These are phyloP conservation scores for Cutaneotrichosporon arboriforme DNA, from an alignment of 1,284 basidiomycete species.

Conservation along the genomic window DNA sequence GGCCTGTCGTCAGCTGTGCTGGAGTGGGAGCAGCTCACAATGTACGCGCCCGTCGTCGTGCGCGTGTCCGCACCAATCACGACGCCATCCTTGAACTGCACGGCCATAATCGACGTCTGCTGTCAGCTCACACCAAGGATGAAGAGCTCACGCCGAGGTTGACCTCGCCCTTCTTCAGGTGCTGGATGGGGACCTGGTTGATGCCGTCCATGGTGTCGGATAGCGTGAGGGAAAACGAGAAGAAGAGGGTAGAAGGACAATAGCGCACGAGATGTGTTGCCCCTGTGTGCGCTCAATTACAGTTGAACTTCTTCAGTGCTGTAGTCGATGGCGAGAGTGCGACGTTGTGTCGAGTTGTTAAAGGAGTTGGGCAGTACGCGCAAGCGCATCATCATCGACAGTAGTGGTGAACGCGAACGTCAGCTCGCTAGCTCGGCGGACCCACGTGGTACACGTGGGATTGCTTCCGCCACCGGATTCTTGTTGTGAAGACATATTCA, in stretches of 20 bases:
- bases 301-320: neutral
- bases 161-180: constrained; percentile 84
- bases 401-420: too few relatives aligned
- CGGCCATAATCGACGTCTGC: constrained; percentile 99
- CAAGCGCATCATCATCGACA: constrained; percentile 1
- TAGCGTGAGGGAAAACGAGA: neutral
- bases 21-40: constrained; percentile 55
- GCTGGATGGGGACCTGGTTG: constrained; percentile 43
- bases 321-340: neutral
- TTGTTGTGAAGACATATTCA: too few relatives aligned
- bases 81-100: constrained; percentile 90
- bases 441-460: neutral
- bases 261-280: too few relatives aligned
- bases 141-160: constrained; percentile 74
- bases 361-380: constrained; percentile 1
- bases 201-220: constrained; percentile 38
- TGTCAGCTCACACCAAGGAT: neutral
- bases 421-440: too few relatives aligned
- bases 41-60: constrained; percentile 94
- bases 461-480: neutral
- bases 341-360: neutral
- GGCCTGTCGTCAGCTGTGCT: constrained; percentile 48
- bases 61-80: constrained; percentile 95
- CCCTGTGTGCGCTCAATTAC: neutral
- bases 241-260: neutral